Base-by-base conservation (phyloP, 306 rosid species). In the Sechiopsis laciniata region DNA sequence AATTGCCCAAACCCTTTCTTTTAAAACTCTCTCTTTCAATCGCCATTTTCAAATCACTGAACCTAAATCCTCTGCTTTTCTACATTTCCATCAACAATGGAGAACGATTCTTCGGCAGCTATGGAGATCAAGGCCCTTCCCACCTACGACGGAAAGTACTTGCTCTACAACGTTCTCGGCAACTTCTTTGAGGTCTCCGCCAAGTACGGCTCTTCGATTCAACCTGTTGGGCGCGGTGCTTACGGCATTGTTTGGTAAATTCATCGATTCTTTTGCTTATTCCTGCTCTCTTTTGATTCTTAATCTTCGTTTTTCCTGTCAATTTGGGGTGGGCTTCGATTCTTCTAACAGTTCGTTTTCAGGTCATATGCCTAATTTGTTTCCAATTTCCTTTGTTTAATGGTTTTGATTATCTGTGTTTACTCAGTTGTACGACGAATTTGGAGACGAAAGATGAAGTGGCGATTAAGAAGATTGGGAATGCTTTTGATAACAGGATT, bases 161-260 rank as follows among this genome's bases (percentile, higher is more conserved):
- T 81, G 0, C 89, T 80, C 19, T 90, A 89, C 85, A 90, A 87
- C 75, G 71, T 94, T 65, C 79, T 94, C 54, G 98, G 98, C 19
- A 90, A 84, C 81, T 48, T 79, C 58, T 94, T 94, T 48, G 89
- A 94, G 70, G 87, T 94, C 56, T 86, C 85, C 26, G 75, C 90
- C 55, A 90, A 94, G 45, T 94, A 90, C 68, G 81, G 76, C 37
- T 96, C 98, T 26, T 96, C 98, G 17, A 81, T 94, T 0, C 86
- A 85, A 42, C 98, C 98, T 40, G 95, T 94, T 45, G 97, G 98
- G 22, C 95, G 98, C 56, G 98, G 98, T 55, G 95, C 98, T 5
- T 90, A 90, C 81, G 98, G 96, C 83, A 84, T 90, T 87, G 97
- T 94, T 73, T 94, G 98, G 98, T 94, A 70, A 32, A 16, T 26